Evolutionary conservation across 179 eudicot species (phyloP).

Genomic region (Monotropa hypopitys): DNA sequence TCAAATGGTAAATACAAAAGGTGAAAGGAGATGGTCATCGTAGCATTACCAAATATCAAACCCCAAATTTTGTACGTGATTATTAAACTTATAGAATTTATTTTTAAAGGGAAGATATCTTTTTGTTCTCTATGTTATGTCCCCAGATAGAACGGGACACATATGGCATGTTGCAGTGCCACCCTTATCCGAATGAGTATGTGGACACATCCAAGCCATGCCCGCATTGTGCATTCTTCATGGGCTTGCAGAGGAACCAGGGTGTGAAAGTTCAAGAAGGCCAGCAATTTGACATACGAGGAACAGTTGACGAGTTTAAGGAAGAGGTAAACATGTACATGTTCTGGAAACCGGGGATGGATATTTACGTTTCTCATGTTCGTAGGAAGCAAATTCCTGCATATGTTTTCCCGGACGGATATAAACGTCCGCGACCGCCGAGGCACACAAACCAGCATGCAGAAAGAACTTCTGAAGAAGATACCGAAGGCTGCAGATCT

Average conservation of each 20-base stretch:
- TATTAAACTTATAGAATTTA: background rate
- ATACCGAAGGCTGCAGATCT: slow-evolving; percentile 16
- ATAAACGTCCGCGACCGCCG: slow-evolving; percentile 25
- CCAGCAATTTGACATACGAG: slow-evolving; percentile 79
- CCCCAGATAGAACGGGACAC: slow-evolving; percentile 89
- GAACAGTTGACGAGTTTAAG: slow-evolving; percentile 79
- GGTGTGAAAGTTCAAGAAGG: slow-evolving; percentile 72
- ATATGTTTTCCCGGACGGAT: slow-evolving; percentile 55
- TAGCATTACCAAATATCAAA: background rate
- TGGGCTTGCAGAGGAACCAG: slow-evolving; percentile 82
- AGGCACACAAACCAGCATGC: slow-evolving; percentile 22
- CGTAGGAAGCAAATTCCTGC: slow-evolving; percentile 62
- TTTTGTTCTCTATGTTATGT: slow-evolving; percentile 20
- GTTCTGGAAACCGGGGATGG: slow-evolving; percentile 92
- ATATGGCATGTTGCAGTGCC: slow-evolving; percentile 74
- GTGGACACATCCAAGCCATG: slow-evolving; percentile 51
- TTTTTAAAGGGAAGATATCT: background rate
- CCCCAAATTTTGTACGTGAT: background rate
- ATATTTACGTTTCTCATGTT: slow-evolving; percentile 69
- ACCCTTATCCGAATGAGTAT: slow-evolving; percentile 63
- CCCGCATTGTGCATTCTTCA: slow-evolving; percentile 63
- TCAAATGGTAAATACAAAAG: background rate
- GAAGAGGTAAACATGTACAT: slow-evolving; percentile 43
- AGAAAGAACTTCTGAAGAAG: slow-evolving; percentile 13
- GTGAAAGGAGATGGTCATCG: background rate